Evolutionary conservation across 805 yeast species (phyloP).

Genomic region (Ogataea parapolymorpha): DNA sequence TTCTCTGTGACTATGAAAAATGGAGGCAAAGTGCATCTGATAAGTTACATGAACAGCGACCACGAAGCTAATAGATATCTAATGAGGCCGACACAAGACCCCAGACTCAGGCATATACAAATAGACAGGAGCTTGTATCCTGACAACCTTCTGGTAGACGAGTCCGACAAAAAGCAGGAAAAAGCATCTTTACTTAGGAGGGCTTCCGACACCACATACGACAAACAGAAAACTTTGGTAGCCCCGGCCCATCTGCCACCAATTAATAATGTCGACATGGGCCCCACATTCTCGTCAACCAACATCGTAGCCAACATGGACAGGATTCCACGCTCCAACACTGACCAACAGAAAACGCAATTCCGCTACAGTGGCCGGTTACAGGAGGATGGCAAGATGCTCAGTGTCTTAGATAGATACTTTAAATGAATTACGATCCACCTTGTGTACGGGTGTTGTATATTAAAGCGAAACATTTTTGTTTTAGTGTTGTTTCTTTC

Average conservation of each 20-base stretch:
- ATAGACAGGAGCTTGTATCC: constrained; percentile 25
- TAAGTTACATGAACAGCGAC: constrained; percentile 44
- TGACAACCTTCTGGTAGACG: not conserved
- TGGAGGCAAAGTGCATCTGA: constrained; percentile 56
- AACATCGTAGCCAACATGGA: not conserved
- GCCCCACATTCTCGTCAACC: not conserved
- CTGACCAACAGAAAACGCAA: not conserved
- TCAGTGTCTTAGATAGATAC: constrained; percentile 12
- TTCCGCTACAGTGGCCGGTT: constrained; percentile 3
- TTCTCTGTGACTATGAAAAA: constrained; percentile 53
- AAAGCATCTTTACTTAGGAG: not conserved
- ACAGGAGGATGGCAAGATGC: constrained; percentile 17
- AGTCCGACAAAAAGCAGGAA: not conserved
- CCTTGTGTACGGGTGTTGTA: not conserved
- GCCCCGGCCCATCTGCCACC: not conserved
- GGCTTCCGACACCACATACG: not conserved
- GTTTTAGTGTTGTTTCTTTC: constrained; percentile 6
- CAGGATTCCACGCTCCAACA: not conserved
- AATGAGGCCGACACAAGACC: constrained; percentile 45
- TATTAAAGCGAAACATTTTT: not conserved
- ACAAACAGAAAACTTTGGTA: not conserved
- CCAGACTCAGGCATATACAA: constrained; percentile 28
- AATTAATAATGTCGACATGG: not conserved
- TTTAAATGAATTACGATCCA: constrained; percentile 9
- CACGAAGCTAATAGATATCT: constrained; percentile 17